phyloP scores from a whole-genome alignment of 1,139 yeast species.

The Candida glucosophila region DNA sequence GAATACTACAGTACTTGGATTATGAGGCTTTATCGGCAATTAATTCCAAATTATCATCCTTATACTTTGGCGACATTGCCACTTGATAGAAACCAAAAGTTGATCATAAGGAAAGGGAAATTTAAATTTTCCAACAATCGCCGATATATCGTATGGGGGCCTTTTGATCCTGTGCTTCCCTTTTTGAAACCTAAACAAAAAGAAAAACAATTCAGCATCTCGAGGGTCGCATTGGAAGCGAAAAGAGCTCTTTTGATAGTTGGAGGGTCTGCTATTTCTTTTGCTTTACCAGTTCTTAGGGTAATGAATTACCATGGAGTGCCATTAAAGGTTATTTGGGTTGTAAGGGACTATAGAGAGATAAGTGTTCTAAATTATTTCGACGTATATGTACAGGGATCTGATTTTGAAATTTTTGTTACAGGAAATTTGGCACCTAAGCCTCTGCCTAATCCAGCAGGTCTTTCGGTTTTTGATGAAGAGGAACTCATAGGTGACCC shows the following conservation, averaged over 20 bases:
- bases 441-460: too few species aligned
- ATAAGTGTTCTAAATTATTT: constrained; percentile 55
- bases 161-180: constrained; percentile 54
- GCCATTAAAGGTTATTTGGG: constrained; percentile 77
- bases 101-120: constrained; percentile 57
- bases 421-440: too few species aligned
- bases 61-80: constrained; percentile 75
- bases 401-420: constrained; percentile 62
- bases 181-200: constrained; percentile 19
- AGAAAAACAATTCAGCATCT: constrained; percentile 20
- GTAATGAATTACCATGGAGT: constrained; percentile 72
- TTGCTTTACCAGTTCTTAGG: constrained; percentile 73
- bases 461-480: background rate
- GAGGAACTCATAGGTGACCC: background rate
- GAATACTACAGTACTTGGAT: constrained; percentile 24
- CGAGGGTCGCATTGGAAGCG: constrained; percentile 26
- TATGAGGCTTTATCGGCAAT: constrained; percentile 42
- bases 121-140: constrained; percentile 45
- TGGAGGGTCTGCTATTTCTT: constrained; percentile 76
- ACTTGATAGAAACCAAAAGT: constrained; percentile 37
- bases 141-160: constrained; percentile 63
- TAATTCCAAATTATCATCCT: constrained; percentile 64
- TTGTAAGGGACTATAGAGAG: constrained; percentile 74
- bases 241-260: constrained; percentile 55
- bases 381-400: constrained; percentile 56